Evolutionary conservation across 176 grass and related monocot genomes (phyloP), one percentile per base, ranked within the genome.

Genomic region (Coix lacrymajobi): DNA sequence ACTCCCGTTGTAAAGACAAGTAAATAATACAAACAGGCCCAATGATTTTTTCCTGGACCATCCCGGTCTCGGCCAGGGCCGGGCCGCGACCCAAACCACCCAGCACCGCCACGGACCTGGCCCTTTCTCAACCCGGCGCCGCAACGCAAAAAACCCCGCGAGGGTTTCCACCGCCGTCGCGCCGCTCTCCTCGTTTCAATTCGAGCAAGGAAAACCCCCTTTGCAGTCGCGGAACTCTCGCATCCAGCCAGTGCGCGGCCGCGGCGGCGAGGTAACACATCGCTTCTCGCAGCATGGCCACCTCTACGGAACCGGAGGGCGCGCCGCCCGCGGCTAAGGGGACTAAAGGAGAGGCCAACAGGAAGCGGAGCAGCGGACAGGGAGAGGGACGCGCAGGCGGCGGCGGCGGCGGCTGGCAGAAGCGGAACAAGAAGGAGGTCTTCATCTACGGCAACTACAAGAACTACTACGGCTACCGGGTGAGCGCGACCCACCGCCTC

Each of bases 381-480:
- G 52, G 72, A 17, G 52, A 4, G 75, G 62, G 62, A 3, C 71
- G 61, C 0, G 78, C 14, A 3, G 62, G 60, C 25, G 20, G 71
- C 4, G 51, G 71, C 6, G 71, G 32, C 14, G 19, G 69, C 3
- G 85, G 62, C 1, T 77, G 39, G 31, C 38, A 76, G 45, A 93
- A 90, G 84, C 84, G 89, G 67, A 99, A 96, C 82, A 83, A 30
- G 62, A 83, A 82, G 40, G 83, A 90, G 48, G 60, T 77, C 6
- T 98, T 88, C 85, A 87, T 99, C 87, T 99, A 99, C 40, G 96
- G 96, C 4, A 99, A 96, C 87, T 98, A 98, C 83, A 91, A 66
- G 87, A 84, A 84, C 89, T 96, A 99, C 89, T 99, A 99, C 79
- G 89, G 91, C 54, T 99, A 99, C 85, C 79, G 96, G 37, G 96